Percentiles rank a stretch among this genome's conserved stretches.
These are phyloP conservation scores for Dioscorea alata DNA, from an alignment of 106 monocot species.

Conservation along the genomic window DNA sequence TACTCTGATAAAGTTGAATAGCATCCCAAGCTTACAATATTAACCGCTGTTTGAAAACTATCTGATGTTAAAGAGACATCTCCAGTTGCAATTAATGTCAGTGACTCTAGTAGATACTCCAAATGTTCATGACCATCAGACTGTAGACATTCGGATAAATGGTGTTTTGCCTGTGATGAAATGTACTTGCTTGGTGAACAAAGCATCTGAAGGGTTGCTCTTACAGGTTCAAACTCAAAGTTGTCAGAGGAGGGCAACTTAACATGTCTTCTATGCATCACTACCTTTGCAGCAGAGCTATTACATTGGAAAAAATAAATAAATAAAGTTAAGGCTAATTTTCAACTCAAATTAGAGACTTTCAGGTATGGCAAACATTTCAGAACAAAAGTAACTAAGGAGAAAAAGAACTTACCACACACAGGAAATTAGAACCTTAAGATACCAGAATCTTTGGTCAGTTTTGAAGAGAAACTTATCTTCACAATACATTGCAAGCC, in stretches of 20 bases:
- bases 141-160: constrained; percentile 24
- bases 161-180: constrained; percentile 30
- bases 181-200: constrained; percentile 71
- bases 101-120: constrained; percentile 23
- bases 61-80: constrained; percentile 24
- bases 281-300: constrained; percentile 44
- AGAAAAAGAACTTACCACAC: constrained; percentile 50
- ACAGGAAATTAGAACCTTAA: constrained; percentile 66
- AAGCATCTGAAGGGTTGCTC: constrained; percentile 62
- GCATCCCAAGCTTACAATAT: constrained; percentile 43
- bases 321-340: too few relatives aligned
- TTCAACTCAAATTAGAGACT: not conserved
- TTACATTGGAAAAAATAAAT: constrained; percentile 1
- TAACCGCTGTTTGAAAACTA: constrained; percentile 35
- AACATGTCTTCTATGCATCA: constrained; percentile 29
- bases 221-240: constrained; percentile 46
- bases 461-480: constrained; percentile 30
- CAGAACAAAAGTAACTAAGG: not conserved
- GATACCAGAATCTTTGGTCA: constrained; percentile 10
- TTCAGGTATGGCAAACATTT: not conserved
- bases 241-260: constrained; percentile 7
- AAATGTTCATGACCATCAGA: constrained; percentile 24
- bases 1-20: constrained; percentile 46
- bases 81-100: constrained; percentile 27
- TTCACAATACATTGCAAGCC: constrained; percentile 40